phyloP scores from a whole-genome alignment of 345 rosid genomes.

The Aquilaria sinensis region DNA sequence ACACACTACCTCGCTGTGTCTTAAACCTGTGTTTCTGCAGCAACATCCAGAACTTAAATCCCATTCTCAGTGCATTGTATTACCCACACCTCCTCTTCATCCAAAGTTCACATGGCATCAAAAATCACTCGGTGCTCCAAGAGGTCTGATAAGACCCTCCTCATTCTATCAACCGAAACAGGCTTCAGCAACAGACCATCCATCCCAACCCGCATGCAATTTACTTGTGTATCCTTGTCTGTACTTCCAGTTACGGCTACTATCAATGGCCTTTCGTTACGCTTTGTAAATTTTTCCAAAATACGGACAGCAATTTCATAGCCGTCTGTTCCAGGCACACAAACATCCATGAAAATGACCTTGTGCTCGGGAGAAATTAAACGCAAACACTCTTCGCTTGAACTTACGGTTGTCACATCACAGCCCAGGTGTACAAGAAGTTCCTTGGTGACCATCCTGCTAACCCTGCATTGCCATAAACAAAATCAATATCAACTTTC shows the following conservation, averaged over 20 bases:
- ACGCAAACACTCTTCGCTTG: slow-evolving; percentile 65
- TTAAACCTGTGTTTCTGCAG: no score
- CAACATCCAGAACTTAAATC: no score
- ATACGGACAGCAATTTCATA: slow-evolving; percentile 55
- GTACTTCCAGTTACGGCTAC: slow-evolving; percentile 79
- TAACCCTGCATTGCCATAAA: slow-evolving; percentile 40
- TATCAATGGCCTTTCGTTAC: slow-evolving; percentile 67
- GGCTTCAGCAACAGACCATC: slow-evolving; percentile 76
- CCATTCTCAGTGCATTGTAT: no score
- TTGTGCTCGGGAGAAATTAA: slow-evolving; percentile 64
- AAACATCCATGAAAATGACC: slow-evolving; percentile 75
- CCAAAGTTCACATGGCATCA: slow-evolving; percentile 30
- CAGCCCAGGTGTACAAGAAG: slow-evolving; percentile 90
- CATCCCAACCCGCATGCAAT: slow-evolving; percentile 78
- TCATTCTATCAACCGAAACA: slow-evolving; percentile 82
- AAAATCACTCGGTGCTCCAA: slow-evolving; percentile 56
- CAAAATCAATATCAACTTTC: neutral
- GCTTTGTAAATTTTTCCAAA: slow-evolving; percentile 57
- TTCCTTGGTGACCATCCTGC: slow-evolving; percentile 81
- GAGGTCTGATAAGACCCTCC: slow-evolving; percentile 59
- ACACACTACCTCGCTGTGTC: no score
- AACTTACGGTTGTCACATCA: slow-evolving; percentile 67
- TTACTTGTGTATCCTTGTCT: slow-evolving; percentile 68
- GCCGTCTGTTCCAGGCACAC: slow-evolving; percentile 49
- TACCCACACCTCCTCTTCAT: no score